Evolutionary conservation across 768 basidiomycete genomes (phyloP), one percentile per base, ranked within the genome.

Genomic region (Pleurotus sapidus): DNA sequence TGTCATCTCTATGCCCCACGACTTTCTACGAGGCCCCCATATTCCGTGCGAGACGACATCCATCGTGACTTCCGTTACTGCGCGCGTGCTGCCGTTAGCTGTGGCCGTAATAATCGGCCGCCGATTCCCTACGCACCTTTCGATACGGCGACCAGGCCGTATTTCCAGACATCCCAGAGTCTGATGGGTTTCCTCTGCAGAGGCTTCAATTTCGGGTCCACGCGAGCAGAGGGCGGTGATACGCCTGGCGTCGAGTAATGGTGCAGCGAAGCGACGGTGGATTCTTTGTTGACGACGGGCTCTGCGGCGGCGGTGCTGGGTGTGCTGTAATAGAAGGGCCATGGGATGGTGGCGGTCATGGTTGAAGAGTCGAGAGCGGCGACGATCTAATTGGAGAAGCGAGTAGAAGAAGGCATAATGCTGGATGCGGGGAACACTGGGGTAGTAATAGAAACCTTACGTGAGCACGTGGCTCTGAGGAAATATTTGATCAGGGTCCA

Each of bases 1-100:
- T 2, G 95, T 95, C 91, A 98, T 93, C 72, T 92, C 90, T 54
- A 95, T 86, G 0, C 95, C 93, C 96, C 96, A 99, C 5, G 89
- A 87, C 67, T 90, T 89, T 66, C 86, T 86, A 43, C 89, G 86
- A 0, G 96, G 95, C 3, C 96, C 96, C 77, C 85, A 89, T 40
- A 98, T 73, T 60, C 88, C 84, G 68, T 97, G 89, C 5, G 80
- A 76, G 47, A 96, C 70, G 23, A 97, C 79, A 54, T 92, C 94
- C 11, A 78, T 73, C 3, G 86, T 84, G 43, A 82, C 63, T 59
- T 77, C 76, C 45, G 76, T 79, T 34, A 76, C 77, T 79, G 60
- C 20, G 42, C 42, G 42, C 42, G 38, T 11, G 24, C 24, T 12
- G 1, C 47, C 40, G 12, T 27, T 6, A 39, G 38, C 60, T 56